Evolutionary conservation across 2,329 filamentous ascomycete genomes (phyloP).

Genomic region (Epichloe gansuensis): DNA sequence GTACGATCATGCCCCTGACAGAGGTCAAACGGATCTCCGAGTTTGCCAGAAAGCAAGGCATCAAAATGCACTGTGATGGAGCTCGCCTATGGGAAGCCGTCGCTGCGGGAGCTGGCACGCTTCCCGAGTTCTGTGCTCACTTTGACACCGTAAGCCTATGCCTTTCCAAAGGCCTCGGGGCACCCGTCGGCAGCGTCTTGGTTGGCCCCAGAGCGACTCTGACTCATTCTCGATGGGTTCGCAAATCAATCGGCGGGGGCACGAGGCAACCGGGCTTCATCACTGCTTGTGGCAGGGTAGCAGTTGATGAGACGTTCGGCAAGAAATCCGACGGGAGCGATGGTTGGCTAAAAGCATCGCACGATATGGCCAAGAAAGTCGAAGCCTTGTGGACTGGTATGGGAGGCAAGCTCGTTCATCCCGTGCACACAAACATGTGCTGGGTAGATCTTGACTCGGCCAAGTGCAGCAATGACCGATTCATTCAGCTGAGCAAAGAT

Average conservation of each 20-base stretch:
- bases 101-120: conserved; percentile 50
- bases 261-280: conserved; percentile 61
- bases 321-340: conserved; percentile 25
- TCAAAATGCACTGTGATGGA: conserved; percentile 67
- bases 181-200: conserved; percentile 66
- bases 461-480: conserved; percentile 27
- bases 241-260: conserved; percentile 67
- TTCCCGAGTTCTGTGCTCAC: conserved; percentile 52
- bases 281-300: conserved; percentile 56
- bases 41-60: conserved; percentile 51
- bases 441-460: conserved; percentile 63
- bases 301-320: conserved; percentile 40
- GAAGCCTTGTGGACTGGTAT: conserved; percentile 58
- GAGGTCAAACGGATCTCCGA: conserved; percentile 57
- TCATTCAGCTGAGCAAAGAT: conserved; percentile 27
- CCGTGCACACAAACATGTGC: conserved; percentile 84
- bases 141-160: conserved; percentile 69
- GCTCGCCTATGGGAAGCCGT: conserved; percentile 75
- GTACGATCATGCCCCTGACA: conserved; percentile 61
- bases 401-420: conserved; percentile 55
- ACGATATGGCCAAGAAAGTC: conserved; percentile 48
- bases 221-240: conserved; percentile 28
- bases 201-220: conserved; percentile 34
- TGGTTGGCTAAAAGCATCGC: conserved; percentile 46
- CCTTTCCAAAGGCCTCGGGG: conserved; percentile 72